Evolutionary conservation across 257 asterid genomes (phyloP), one percentile per base, ranked within the genome.

Genomic region (Linaria vulgaris): DNA sequence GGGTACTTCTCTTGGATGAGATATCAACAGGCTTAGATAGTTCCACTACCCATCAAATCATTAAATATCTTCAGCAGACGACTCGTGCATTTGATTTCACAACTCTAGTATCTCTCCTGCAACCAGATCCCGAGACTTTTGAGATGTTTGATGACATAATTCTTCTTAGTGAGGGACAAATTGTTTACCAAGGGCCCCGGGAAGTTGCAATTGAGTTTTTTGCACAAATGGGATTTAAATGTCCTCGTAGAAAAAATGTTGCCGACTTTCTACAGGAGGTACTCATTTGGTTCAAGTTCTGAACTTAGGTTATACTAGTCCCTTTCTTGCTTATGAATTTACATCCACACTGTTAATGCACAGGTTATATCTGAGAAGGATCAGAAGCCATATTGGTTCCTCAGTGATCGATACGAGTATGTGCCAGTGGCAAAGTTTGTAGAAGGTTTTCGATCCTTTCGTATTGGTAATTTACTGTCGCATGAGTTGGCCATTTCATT

Each of bases 261-360:
- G 96, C 97, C 7, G 96, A 91, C 68, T 91, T 91, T 78, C 78
- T 86, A 30, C 95, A 86, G 76, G 95, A 86, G 91, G 95, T 86
- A 71, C 34, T 72, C 46, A 53, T 49, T 59, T 49, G 53, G 56
- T 39, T 61, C 71, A 48, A 50, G 50, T 21, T 69, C 68, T 68
- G 39, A 23, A 44, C 59, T 61, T 14, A 59, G 37, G 16, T 53
- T 45, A 20, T 66, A 51, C 59, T 60, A 1, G 31, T 69, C 56
- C 10, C 14, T n/a, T 52, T 61, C 37, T 64, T 57, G 25, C 52
- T 57, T 65, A 54, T 44, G 47, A 60, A 24, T 68, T 78, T 31
- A 37, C 64, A 37, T 63, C 59, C 72, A 67, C 54, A 73, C 52
- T 74, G 22, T 50, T 25, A 71, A 16, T 53, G 25, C 25, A 20